phyloP scores from a whole-genome alignment of 1,284 basidiomycete genomes.

The Cystobasidiaceae sp. region DNA sequence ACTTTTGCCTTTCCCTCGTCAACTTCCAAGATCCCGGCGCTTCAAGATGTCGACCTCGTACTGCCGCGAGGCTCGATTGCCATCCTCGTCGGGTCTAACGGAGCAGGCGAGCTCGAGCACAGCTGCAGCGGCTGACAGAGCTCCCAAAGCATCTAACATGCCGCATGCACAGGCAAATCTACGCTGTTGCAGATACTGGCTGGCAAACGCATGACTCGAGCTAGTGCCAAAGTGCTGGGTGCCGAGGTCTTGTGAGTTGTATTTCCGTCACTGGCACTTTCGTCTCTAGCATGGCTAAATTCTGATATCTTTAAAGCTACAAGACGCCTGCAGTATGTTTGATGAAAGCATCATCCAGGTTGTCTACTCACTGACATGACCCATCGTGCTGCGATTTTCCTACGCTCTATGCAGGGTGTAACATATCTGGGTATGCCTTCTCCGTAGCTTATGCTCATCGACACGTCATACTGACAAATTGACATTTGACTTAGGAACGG shows the following conservation, averaged over 20 bases:
- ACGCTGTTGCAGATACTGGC: slow-evolving; percentile 91
- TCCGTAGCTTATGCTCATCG: too few relatives aligned
- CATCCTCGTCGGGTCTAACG: slow-evolving; percentile 83
- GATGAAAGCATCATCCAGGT: neutral
- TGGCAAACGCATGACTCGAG: slow-evolving; percentile 74
- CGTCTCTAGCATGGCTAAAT: neutral
- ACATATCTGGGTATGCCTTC: slow-evolving; percentile 88
- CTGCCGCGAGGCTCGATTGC: slow-evolving; percentile 71
- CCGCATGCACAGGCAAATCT: slow-evolving; percentile 69
- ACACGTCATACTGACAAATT: neutral
- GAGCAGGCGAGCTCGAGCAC: slow-evolving; percentile 56
- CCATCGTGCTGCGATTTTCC: neutral
- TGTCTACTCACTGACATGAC: slow-evolving; percentile 5
- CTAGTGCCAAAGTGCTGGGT: slow-evolving; percentile 64
- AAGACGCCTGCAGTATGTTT: slow-evolving; percentile 50
- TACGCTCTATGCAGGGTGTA: slow-evolving; percentile 54
- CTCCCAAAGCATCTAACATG: neutral
- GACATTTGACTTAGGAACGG: slow-evolving; percentile 38
- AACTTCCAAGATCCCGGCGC: slow-evolving; percentile 47
- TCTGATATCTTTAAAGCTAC: slow-evolving; percentile 40
- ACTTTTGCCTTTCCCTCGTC: slow-evolving; percentile 58
- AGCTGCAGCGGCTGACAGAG: neutral
- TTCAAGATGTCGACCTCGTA: slow-evolving; percentile 61
- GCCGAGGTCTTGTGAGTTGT: slow-evolving; percentile 65
- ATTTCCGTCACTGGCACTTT: neutral